A percentile compares a stretch with the other conserved stretches of the same genome.
Evolutionary conservation across 176 grass and related monocot species (phyloP).

Genomic region (Oryza officinalis): DNA sequence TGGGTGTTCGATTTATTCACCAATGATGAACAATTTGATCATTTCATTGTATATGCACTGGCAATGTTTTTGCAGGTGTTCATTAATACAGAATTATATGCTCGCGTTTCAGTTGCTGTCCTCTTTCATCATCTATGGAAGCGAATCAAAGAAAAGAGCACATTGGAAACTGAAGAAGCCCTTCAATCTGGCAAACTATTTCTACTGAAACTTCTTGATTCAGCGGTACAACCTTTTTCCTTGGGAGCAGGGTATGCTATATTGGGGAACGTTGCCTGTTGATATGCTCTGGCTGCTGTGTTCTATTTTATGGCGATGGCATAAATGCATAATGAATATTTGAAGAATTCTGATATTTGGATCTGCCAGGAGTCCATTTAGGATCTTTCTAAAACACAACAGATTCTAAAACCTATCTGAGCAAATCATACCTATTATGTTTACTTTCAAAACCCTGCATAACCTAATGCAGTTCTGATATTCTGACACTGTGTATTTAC

Average conservation of each 20-base stretch:
- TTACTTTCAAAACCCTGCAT: constrained; percentile 13
- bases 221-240: constrained; percentile 57
- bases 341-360: constrained; percentile 21
- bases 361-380: constrained; percentile 8
- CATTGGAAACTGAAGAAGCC: constrained; percentile 46
- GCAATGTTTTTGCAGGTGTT: constrained; percentile 64
- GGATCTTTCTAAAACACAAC: background rate
- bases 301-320: background rate
- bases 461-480: constrained; percentile 8
- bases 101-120: constrained; percentile 85
- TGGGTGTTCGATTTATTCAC: background rate
- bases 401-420: constrained; percentile 16
- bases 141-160: constrained; percentile 38
- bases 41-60: background rate
- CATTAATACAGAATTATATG: constrained; percentile 94
- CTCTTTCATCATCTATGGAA: constrained; percentile 69
- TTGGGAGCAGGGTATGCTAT: background rate
- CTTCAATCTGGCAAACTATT: constrained; percentile 73
- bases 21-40: background rate
- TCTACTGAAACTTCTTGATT: constrained; percentile 78
- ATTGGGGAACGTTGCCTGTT: background rate
- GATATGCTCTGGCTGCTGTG: background rate
- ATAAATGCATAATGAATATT: constrained; percentile 19
- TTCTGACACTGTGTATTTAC: background rate
- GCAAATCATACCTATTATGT: background rate